These are phyloP conservation scores for Populus tomentosa DNA, from an alignment of 441 rosid genomes.

Conservation along the genomic window DNA sequence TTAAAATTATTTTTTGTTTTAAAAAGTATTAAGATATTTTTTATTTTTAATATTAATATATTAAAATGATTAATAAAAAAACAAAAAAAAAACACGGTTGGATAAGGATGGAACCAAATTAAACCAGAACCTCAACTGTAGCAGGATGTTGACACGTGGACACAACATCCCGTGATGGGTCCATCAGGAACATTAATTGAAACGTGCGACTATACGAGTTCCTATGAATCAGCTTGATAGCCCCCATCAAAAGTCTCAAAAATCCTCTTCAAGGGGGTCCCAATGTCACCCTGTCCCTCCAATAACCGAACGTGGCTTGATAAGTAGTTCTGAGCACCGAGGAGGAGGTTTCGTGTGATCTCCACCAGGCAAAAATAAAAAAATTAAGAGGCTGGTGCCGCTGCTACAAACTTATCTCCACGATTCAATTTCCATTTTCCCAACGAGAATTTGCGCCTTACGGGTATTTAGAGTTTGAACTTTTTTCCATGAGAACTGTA, in stretches of 20 bases:
- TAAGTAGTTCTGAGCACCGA: neutral
- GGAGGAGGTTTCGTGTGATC: neutral
- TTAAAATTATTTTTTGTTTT: too few relatives aligned
- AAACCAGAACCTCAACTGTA: neutral
- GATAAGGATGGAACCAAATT: too few relatives aligned
- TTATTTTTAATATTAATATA: too few relatives aligned
- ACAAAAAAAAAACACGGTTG: too few relatives aligned
- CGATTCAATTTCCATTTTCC: too few relatives aligned
- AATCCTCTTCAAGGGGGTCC: neutral
- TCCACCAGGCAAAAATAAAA: neutral
- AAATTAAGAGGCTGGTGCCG: too few relatives aligned
- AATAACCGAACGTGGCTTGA: neutral
- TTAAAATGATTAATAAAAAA: too few relatives aligned
- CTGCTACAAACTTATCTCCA: too few relatives aligned
- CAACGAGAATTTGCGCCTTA: too few relatives aligned
- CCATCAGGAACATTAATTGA: neutral
- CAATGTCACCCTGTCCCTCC: neutral
- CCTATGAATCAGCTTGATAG: neutral
- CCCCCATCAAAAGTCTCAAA: neutral
- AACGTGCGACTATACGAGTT: neutral
- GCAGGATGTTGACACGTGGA: neutral
- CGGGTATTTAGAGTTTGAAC: too few relatives aligned
- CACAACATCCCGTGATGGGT: neutral
- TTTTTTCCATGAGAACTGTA: too few relatives aligned
- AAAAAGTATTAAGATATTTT: too few relatives aligned